Base-by-base conservation (phyloP, 805 yeast genomes). In the Nakazawaea ernobii region DNA sequence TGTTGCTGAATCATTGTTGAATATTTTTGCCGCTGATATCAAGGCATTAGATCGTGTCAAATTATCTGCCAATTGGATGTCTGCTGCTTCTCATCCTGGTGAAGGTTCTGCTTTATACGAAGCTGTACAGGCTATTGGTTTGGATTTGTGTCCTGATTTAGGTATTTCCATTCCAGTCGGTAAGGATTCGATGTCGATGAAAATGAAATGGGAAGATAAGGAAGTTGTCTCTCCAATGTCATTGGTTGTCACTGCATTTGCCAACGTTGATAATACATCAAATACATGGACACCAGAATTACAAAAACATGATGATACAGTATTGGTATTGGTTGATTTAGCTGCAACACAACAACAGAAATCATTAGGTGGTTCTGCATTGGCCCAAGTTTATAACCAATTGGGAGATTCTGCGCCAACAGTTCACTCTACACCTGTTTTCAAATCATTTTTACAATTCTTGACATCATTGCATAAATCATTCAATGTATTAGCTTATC, bases 161-260 rank as follows among this genome's bases (percentile, higher is more conserved):
- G 97, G 95, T 39, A 70, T 94, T 52, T 76, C 95, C 17, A 89
- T 94, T 49, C 99, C 99, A 11, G 99, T 94, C 33, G 99, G 99
- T 56, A 94, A 94, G 70, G 99, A 94, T 67, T 90, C 97, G 32
- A 90, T 94, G 97, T 90, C 98, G 20, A 92, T 94, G 99, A 89
- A 90, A 71, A 94, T 94, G 98, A 84, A 85, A 60, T 94, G 99
- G 99, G 87, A 77, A 43, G 79, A 82, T 54, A 87, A 84, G 59
- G 96, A 89, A 66, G 98, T 94, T 38, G 82, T 94, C 52, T 89
- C 97, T n/a, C 99, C 99, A 42, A 72, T 94, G 61, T 85, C 97
- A 10, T 78, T 92, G 58, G 85, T 87, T 42, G 76, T 92, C 56
- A 91, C 99, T 20, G 94, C 98, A 0, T 94, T 92, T 64, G 87